phyloP scores from a whole-genome alignment of 1,284 basidiomycete genomes.

The Polyporus tsugae region DNA sequence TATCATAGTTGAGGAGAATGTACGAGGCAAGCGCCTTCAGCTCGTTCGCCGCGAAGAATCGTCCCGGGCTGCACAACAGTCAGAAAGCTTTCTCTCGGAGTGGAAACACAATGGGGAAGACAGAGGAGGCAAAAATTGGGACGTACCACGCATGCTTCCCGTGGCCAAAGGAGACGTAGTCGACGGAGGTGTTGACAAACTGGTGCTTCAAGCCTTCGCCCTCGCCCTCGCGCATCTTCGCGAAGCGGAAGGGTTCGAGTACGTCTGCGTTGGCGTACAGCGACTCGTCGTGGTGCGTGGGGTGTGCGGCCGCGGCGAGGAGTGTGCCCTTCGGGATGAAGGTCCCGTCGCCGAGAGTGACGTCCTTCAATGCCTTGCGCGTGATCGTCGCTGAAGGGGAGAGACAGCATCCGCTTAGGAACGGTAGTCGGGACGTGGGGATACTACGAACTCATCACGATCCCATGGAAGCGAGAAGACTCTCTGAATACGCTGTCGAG shows the following conservation, averaged over 20 bases:
- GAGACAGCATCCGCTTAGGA: neutral
- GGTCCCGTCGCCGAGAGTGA: constrained; percentile 50
- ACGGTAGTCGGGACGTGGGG: neutral
- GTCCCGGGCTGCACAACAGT: constrained; percentile 45
- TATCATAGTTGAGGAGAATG: constrained; percentile 53
- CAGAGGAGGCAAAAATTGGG: neutral
- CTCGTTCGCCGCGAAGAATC: constrained; percentile 56
- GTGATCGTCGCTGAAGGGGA: constrained; percentile 20
- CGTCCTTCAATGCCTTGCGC: constrained; percentile 42
- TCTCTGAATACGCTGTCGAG: constrained; percentile 64
- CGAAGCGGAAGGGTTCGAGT: constrained; percentile 56
- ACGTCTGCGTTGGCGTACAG: constrained; percentile 49
- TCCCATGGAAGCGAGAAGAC: constrained; percentile 48
- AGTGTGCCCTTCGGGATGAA: constrained; percentile 51
- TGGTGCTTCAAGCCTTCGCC: constrained; percentile 37
- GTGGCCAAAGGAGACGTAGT: constrained; percentile 39
- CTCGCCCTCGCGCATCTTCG: constrained; percentile 44
- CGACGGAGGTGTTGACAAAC: constrained; percentile 35
- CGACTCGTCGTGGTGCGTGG: constrained; percentile 50
- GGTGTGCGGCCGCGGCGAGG: constrained; percentile 48
- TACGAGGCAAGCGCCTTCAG: constrained; percentile 56
- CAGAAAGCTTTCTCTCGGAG: neutral
- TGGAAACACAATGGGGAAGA: neutral
- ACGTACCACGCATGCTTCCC: constrained; percentile 48
- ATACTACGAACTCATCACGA: constrained; percentile 32